These are phyloP conservation scores for Echinochloa phyllopogon DNA, from an alignment of 176 grass and related monocot species.

Conservation along the genomic window DNA sequence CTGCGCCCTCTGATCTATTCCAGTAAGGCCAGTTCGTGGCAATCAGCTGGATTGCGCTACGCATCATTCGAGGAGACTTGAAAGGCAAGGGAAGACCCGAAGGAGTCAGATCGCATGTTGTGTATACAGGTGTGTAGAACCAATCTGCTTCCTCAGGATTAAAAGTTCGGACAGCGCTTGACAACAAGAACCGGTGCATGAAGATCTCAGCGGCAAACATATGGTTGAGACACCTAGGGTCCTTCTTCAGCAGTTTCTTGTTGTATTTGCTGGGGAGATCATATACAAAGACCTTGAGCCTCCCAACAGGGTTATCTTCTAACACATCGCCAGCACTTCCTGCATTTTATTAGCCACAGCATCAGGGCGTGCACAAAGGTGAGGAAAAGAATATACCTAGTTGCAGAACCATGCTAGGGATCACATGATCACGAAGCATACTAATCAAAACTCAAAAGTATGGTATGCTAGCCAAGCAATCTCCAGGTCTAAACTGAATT, in stretches of 20 bases:
- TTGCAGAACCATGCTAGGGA: constrained; percentile 14
- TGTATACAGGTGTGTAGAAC: constrained; percentile 89
- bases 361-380: constrained; percentile 34
- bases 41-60: constrained; percentile 79
- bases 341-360: constrained; percentile 47
- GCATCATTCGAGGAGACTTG: constrained; percentile 87
- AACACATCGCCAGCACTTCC: constrained; percentile 85
- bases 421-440: constrained; percentile 20
- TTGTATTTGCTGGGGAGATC: constrained; percentile 91
- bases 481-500: constrained; percentile 14
- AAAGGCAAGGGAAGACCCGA: constrained; percentile 79
- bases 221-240: constrained; percentile 85
- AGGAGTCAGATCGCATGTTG: constrained; percentile 83
- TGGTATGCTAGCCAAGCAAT: constrained; percentile 28
- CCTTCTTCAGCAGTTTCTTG: constrained; percentile 78
- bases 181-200: constrained; percentile 86
- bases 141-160: constrained; percentile 88
- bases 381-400: constrained; percentile 42
- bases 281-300: constrained; percentile 88
- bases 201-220: constrained; percentile 96
- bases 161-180: constrained; percentile 75
- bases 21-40: constrained; percentile 82
- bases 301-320: constrained; percentile 83
- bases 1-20: constrained; percentile 89
- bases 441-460: neutral